Conservation (phyloP, 805 yeast species). For the Starmerella kuoi region DNA sequence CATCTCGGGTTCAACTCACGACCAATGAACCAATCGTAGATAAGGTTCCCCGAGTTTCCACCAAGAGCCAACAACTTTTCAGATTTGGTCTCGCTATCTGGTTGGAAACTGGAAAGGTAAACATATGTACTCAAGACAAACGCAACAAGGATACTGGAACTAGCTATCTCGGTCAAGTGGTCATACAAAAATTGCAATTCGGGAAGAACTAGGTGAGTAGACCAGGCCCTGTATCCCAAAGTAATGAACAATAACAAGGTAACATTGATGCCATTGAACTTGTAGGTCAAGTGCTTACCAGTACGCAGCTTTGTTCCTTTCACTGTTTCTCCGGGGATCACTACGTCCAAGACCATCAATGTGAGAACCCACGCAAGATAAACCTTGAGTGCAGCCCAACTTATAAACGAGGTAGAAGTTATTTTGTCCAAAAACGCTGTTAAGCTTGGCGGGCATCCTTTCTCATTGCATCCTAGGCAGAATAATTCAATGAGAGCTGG, state of each 20-base stretch:
- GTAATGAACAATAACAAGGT: slow-evolving; percentile 31
- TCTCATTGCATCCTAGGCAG: slow-evolving; percentile 49
- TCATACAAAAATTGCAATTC: slow-evolving; percentile 68
- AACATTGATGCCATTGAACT: slow-evolving; percentile 67
- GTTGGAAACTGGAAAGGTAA: slow-evolving; percentile 48
- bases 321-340: slow-evolving; percentile 52
- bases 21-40: slow-evolving; percentile 95
- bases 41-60: slow-evolving; percentile 64
- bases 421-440: slow-evolving; percentile 14
- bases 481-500: slow-evolving; percentile 52
- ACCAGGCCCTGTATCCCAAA: slow-evolving; percentile 41
- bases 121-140: slow-evolving; percentile 50
- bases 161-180: slow-evolving; percentile 52
- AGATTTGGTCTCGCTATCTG: slow-evolving; percentile 30
- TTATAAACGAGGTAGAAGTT: slow-evolving; percentile 18
- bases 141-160: slow-evolving; percentile 53
- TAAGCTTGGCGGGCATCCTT: slow-evolving; percentile 26
- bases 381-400: slow-evolving; percentile 41
- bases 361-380: slow-evolving; percentile 63
- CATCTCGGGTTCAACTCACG: slow-evolving; percentile 88
- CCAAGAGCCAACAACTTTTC: slow-evolving; percentile 63
- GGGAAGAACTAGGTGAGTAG: slow-evolving; percentile 48
- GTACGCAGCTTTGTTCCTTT: slow-evolving; percentile 66
- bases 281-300: slow-evolving; percentile 56
- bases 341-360: slow-evolving; percentile 49